Percentiles rank a stretch among this genome's conserved stretches.
Evolutionary conservation across 2,329 filamentous ascomycete species (phyloP).

Genomic region (Alternaria sp.): DNA sequence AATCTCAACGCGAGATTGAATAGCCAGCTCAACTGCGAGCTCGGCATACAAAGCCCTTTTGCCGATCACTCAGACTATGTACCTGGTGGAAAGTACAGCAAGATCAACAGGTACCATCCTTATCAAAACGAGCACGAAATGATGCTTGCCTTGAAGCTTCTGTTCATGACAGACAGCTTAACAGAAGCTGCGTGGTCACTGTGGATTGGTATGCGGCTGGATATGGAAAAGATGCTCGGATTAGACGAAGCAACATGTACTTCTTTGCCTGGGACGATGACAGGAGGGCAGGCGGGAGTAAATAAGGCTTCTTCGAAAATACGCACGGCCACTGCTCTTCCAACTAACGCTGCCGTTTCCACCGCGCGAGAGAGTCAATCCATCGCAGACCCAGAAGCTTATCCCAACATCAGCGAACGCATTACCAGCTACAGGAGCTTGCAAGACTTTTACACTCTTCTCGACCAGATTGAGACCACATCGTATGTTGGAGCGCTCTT

Average conservation of each 20-base stretch:
- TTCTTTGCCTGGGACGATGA: not conserved
- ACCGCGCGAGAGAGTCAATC: not conserved
- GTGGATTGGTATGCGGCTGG: slow-evolving; percentile 33
- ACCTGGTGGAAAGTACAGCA: slow-evolving; percentile 34
- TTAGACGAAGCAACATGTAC: not conserved
- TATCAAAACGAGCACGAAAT: slow-evolving; percentile 41
- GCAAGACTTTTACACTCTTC: slow-evolving; percentile 39
- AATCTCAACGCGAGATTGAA: slow-evolving; percentile 38
- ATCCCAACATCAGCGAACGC: not conserved
- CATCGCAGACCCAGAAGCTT: not conserved
- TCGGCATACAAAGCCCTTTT: slow-evolving; percentile 37
- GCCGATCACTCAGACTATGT: slow-evolving; percentile 31
- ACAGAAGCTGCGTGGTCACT: slow-evolving; percentile 30
- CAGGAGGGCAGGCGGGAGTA: not conserved
- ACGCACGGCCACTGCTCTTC: not conserved
- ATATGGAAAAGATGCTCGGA: slow-evolving; percentile 12
- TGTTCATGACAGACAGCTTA: slow-evolving; percentile 29
- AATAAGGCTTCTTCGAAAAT: not conserved
- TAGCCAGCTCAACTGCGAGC: slow-evolving; percentile 40
- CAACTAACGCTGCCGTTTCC: not conserved
- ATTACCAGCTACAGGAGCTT: slow-evolving; percentile 33
- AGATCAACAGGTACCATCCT: slow-evolving; percentile 33
- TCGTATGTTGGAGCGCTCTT: slow-evolving; percentile 27
- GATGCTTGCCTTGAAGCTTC: slow-evolving; percentile 32
- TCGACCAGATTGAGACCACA: slow-evolving; percentile 37